Percentiles rank a stretch among this genome's conserved stretches.
phyloP scores from a whole-genome alignment of 2,329 filamentous ascomycete genomes.

The Dothideomycetidae sp. region DNA sequence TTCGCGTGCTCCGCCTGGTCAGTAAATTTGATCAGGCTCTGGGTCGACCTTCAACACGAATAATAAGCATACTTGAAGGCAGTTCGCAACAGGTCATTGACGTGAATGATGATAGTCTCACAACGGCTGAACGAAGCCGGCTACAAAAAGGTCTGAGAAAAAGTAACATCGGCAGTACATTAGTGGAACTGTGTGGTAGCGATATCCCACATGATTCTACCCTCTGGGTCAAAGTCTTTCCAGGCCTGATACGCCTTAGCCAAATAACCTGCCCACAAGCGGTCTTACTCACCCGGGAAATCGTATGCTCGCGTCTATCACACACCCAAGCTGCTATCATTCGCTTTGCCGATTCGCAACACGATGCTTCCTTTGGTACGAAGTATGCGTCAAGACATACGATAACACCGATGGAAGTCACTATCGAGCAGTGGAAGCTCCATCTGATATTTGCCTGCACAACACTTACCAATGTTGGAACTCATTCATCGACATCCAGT shows the following conservation, averaged over 20 bases:
- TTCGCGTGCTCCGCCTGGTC: slow-evolving; percentile 81
- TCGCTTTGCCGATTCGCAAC: slow-evolving; percentile 54
- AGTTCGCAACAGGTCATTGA: slow-evolving; percentile 81
- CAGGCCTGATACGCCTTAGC: slow-evolving; percentile 79
- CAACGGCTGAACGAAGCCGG: slow-evolving; percentile 81
- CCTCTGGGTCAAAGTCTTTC: slow-evolving; percentile 96
- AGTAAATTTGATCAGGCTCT: slow-evolving; percentile 86
- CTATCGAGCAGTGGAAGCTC: slow-evolving; percentile 95
- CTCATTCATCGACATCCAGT: slow-evolving; percentile 37
- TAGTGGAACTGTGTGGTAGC: slow-evolving; percentile 90
- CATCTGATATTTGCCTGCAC: slow-evolving; percentile 96
- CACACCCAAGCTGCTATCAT: slow-evolving; percentile 85
- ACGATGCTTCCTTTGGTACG: slow-evolving; percentile 37
- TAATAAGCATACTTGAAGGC: slow-evolving; percentile 85
- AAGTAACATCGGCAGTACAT: slow-evolving; percentile 66
- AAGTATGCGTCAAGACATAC: slow-evolving; percentile 11
- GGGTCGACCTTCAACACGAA: slow-evolving; percentile 51
- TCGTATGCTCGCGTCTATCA: slow-evolving; percentile 80
- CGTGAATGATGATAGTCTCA: slow-evolving; percentile 80
- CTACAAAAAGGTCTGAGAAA: slow-evolving; percentile 80
- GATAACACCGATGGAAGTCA: slow-evolving; percentile 49
- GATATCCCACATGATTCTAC: slow-evolving; percentile 90
- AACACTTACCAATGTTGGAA: slow-evolving; percentile 58
- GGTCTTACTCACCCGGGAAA: slow-evolving; percentile 75
- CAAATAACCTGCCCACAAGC: slow-evolving; percentile 86